Evolutionary conservation across 768 basidiomycete species (phyloP), one percentile per base, ranked within the genome.

Genomic region (Termitomyces sp.): DNA sequence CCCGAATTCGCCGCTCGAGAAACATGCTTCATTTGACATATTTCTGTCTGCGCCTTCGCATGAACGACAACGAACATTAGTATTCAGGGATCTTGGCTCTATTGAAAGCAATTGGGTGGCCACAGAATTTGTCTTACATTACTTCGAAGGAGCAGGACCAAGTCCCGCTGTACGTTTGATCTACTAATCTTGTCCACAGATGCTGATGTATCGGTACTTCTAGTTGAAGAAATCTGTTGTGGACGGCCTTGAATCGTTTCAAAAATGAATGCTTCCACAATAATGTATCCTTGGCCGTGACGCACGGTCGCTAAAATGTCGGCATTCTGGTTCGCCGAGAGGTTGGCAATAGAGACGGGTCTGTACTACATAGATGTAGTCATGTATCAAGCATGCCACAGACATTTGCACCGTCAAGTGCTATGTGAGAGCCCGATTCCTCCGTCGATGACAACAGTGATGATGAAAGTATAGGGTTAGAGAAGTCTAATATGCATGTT

Each of bases 71-170:
- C 80, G 89, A 29, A 72, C 76, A 19, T 67, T 91, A 45, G 74
- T 89, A 19, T 83, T 90, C 66, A 78, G 86, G 41, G 90, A 92
- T 64, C 70, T 94, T 47, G 92, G 92, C 34, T 70, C 79, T 0
- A 76, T 94, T 23, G 84, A 89, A 62, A 83, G 75, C 65, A 80
- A 84, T 62, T 92, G 89, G 89, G 79, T 92, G 14, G 84, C 89
- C 0, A 83, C 80, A 11, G 83, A 91, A 64, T 83, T 92, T 59
- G 72, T 90, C 12, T 67, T 88, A 50, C 83, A 89, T 46, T 92
- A 92, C 66, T 90, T 92, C 65, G 85, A 87, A 55, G 84, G 81
- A 29, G 71, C 79, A 27, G 86, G 84, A 10, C 80, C 87, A 14
- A 92, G 90, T 67, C 87, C 89, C 38, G 75, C 84, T 52, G 90